Conservation (phyloP, 148 eudicot species). For the Rhododendron griersonianum region DNA sequence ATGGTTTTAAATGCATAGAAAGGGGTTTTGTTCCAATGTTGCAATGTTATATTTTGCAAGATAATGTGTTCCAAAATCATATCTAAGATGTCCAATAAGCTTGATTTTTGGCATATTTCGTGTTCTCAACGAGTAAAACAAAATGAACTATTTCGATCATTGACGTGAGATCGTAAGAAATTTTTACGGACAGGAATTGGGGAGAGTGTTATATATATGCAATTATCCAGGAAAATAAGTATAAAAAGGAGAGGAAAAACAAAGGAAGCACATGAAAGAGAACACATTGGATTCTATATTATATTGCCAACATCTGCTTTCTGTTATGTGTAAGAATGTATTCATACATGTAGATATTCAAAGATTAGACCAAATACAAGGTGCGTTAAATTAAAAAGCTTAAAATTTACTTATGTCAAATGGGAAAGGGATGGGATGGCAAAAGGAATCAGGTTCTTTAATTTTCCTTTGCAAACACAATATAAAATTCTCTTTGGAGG, state of each 20-base stretch:
- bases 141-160: no score
- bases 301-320: neutral
- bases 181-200: no score
- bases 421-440: neutral
- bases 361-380: neutral
- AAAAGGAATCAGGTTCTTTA: constrained; percentile 19
- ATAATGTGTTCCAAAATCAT: no score
- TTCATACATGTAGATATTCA: neutral
- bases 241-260: neutral
- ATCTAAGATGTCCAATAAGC: no score
- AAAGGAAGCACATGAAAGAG: neutral
- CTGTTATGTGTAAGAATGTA: neutral
- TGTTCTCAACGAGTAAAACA: no score
- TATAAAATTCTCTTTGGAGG: neutral
- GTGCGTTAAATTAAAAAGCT: neutral
- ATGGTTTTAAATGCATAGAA: neutral
- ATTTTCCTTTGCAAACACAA: neutral
- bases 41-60: no score
- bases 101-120: no score
- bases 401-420: neutral
- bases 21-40: no score
- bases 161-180: no score
- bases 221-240: neutral
- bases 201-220: no score
- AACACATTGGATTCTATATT: neutral